Evolutionary conservation across 164 flowering plant genomes (phyloP), one percentile per base, ranked within the genome.

Genomic region (Nelumbo lutea): DNA sequence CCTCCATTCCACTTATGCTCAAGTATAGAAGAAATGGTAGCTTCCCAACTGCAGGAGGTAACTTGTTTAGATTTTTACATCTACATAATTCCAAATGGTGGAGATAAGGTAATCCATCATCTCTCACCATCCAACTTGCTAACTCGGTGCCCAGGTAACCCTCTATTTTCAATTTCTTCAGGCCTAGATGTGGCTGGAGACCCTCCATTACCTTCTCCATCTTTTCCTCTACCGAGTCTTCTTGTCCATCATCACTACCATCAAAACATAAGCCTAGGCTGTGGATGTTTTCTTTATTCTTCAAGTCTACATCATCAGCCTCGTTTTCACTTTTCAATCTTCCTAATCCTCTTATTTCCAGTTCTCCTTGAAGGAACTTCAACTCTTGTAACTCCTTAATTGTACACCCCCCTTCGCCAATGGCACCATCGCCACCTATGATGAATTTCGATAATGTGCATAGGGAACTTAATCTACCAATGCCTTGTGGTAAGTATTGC

Each of bases 361-460:
- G 10, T 7, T 4, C 1, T 13, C 75, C 75, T 39, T 8, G 50
- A 6, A 72, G 61, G 44, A 15, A 7, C 55, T 72, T 60, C 43
- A 72, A 66, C 61, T 53, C 9, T 41, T 8, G 4, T 3, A 72
- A 56, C 11, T 67, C 75, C 44, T 61, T 56, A 15, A 67, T 51
- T 39, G 43, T 45, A n/a, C 65, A 67, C 9, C 9, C 65, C 13
- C 15, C 44, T 5, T 42, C 53, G 2, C 9, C 15, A 6, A 46
- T 27, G 27, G 27, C 48, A 46, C n/a, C 61, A n/a, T 44, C 53
- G 45, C 52, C 66, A 13, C 48, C 7, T 46, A 46, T 7, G 7
- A 27, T 27, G 27, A 27, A 27, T 27, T 27, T 27, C 27, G 27
- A 27, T 27, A 27, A 27, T 27, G 27, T 27, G 27, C 27, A 27